Conservation (phyloP, 1,284 basidiomycete species). For the Ganoderma meredithae region DNA sequence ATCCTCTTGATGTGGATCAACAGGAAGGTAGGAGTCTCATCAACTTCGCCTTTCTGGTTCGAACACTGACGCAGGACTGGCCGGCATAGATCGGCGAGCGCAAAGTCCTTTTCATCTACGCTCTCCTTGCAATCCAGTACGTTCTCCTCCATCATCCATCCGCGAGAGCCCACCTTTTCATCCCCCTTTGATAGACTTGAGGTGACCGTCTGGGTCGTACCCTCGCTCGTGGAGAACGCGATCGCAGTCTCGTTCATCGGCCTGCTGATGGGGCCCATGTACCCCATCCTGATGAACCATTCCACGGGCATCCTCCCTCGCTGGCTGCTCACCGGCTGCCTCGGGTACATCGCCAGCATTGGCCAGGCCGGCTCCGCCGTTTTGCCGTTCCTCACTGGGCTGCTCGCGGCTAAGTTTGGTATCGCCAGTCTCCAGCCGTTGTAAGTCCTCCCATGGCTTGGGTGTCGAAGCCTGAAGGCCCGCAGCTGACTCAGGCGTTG, state of each 20-base stretch:
- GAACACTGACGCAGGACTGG: not conserved
- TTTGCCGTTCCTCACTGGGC: conserved; percentile 70
- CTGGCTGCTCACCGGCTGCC: conserved; percentile 68
- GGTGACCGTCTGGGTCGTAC: conserved; percentile 69
- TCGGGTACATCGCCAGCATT: conserved; percentile 72
- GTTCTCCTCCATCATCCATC: conserved; percentile 27
- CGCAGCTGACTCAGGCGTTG: not conserved
- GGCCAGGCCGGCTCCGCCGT: conserved; percentile 74
- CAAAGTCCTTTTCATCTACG: conserved; percentile 57
- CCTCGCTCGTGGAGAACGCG: conserved; percentile 63
- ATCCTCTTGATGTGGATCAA: conserved; percentile 66
- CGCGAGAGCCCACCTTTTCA: not conserved
- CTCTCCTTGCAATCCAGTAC: conserved; percentile 58
- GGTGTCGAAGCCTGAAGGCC: too few relatives aligned
- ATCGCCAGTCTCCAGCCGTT: conserved; percentile 66
- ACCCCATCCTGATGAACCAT: conserved; percentile 69
- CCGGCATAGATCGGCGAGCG: conserved; percentile 57
- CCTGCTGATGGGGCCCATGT: conserved; percentile 56
- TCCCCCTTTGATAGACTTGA: conserved; percentile 51
- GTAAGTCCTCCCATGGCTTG: conserved; percentile 45
- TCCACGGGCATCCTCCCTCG: conserved; percentile 63
- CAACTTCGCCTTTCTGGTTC: not conserved
- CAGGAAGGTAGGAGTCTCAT: conserved; percentile 48
- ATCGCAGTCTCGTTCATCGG: conserved; percentile 66
- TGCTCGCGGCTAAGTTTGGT: conserved; percentile 60